phyloP scores from a whole-genome alignment of 139 green algal genomes.

The Ostreobium quekettii region DNA sequence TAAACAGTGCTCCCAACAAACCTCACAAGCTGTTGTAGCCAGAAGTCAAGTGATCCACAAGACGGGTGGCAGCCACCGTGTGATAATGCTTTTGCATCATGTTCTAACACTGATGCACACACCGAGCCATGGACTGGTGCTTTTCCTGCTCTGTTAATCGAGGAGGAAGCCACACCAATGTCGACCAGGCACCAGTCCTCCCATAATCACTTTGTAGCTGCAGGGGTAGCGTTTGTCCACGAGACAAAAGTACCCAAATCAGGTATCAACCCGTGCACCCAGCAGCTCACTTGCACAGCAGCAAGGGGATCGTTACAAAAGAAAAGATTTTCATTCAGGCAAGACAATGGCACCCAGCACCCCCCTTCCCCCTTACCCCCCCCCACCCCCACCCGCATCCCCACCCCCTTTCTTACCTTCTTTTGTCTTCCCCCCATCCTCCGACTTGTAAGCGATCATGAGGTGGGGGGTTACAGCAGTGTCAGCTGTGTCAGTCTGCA shows the following conservation, averaged over 20 bases:
- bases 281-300: not conserved
- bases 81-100: not conserved
- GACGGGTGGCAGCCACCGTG: not conserved
- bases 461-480: no score
- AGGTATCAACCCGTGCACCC: no score
- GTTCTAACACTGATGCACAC: not conserved
- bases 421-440: no score
- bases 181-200: no score
- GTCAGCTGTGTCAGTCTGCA: no score
- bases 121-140: not conserved
- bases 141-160: not conserved
- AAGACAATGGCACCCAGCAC: not conserved
- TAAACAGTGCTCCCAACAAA: not conserved
- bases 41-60: not conserved
- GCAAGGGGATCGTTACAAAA: not conserved
- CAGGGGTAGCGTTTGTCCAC: no score
- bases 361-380: not conserved
- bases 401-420: no score
- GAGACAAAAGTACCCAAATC: no score
- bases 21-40: not conserved
- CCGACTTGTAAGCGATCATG: conserved; percentile 40
- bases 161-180: no score
- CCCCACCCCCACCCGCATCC: no score
- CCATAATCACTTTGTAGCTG: no score
- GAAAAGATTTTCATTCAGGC: not conserved